phyloP scores from a whole-genome alignment of 768 basidiomycete genomes.

The Xanthoconium purpureum region DNA sequence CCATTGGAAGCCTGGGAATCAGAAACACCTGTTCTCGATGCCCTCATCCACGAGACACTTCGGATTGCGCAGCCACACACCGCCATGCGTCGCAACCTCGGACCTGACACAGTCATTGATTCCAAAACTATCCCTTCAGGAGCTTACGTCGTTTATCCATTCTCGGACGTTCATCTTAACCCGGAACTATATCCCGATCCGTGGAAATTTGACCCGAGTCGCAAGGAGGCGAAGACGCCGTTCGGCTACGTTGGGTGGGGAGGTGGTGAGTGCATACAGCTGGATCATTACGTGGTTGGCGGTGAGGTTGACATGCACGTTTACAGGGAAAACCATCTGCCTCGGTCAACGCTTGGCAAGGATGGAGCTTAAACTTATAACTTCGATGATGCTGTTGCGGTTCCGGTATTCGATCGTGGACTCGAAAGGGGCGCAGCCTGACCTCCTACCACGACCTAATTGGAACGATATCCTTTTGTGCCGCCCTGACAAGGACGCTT shows the following conservation, averaged over 20 bases:
- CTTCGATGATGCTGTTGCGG: conserved; percentile 63
- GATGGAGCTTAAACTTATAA: conserved; percentile 68
- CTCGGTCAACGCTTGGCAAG: conserved; percentile 73
- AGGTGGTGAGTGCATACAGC: conserved; percentile 52
- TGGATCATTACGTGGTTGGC: conserved; percentile 18
- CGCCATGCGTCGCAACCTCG: conserved; percentile 78
- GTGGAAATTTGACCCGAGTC: conserved; percentile 69
- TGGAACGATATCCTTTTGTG: conserved; percentile 78
- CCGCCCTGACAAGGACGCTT: conserved; percentile 54
- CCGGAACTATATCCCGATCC: conserved; percentile 70
- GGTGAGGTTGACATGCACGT: conserved; percentile 6
- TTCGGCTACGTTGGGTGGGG: conserved; percentile 77
- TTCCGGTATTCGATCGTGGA: conserved; percentile 62
- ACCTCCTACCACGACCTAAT: conserved; percentile 56
- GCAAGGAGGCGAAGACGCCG: conserved; percentile 47
- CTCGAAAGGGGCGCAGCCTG: conserved; percentile 42
- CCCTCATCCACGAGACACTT: conserved; percentile 72
- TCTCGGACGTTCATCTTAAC: conserved; percentile 76
- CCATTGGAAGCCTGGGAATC: conserved; percentile 70
- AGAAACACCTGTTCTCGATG: conserved; percentile 66
- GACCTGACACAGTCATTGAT: conserved; percentile 67
- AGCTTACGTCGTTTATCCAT: conserved; percentile 75
- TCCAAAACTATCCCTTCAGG: conserved; percentile 69
- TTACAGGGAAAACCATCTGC: conserved; percentile 63
- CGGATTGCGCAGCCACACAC: conserved; percentile 77